A percentile compares a stretch with the other conserved stretches of the same genome.
These are phyloP conservation scores for Penicillium aurantiogriseum DNA, from an alignment of 2,329 filamentous ascomycete genomes.

Conservation along the genomic window DNA sequence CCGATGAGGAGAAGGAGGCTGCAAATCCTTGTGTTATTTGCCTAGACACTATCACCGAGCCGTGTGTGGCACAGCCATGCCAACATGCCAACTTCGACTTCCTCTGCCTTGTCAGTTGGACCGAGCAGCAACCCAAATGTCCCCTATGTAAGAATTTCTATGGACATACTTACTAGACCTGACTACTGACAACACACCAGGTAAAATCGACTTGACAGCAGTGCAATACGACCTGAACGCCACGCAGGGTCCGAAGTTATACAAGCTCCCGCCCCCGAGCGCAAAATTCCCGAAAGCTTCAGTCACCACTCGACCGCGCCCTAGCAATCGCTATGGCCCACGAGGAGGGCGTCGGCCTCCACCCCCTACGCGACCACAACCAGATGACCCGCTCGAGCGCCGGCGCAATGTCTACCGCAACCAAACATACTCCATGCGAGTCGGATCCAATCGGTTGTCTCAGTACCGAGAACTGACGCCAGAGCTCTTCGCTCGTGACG, in stretches of 20 bases:
- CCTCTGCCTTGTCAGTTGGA: slow-evolving; percentile 77
- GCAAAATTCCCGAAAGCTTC: slow-evolving; percentile 14
- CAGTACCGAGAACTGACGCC: slow-evolving; percentile 73
- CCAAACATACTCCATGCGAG: slow-evolving; percentile 72
- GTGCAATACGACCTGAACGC: slow-evolving; percentile 66
- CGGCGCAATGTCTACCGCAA: slow-evolving; percentile 72
- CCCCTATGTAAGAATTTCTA: slow-evolving; percentile 66
- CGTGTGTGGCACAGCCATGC: slow-evolving; percentile 72
- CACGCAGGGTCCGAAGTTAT: slow-evolving; percentile 56
- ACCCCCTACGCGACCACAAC: slow-evolving; percentile 31
- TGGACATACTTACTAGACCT: neutral
- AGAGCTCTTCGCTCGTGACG: slow-evolving; percentile 60
- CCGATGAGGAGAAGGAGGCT: slow-evolving; percentile 32
- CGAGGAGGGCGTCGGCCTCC: slow-evolving; percentile 22
- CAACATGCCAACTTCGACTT: slow-evolving; percentile 81
- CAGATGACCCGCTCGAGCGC: slow-evolving; percentile 52
- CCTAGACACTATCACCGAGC: slow-evolving; percentile 70
- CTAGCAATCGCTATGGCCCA: slow-evolving; percentile 12
- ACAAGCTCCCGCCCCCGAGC: slow-evolving; percentile 48
- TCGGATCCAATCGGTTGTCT: slow-evolving; percentile 78
- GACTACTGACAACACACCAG: slow-evolving; percentile 29
- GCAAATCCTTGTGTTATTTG: slow-evolving; percentile 78
- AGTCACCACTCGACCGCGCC: slow-evolving; percentile 3
- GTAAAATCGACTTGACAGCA: slow-evolving; percentile 53
- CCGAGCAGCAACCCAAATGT: slow-evolving; percentile 69